These are phyloP conservation scores for Yarrowia porcina DNA, from an alignment of 805 yeast genomes.

Conservation along the genomic window DNA sequence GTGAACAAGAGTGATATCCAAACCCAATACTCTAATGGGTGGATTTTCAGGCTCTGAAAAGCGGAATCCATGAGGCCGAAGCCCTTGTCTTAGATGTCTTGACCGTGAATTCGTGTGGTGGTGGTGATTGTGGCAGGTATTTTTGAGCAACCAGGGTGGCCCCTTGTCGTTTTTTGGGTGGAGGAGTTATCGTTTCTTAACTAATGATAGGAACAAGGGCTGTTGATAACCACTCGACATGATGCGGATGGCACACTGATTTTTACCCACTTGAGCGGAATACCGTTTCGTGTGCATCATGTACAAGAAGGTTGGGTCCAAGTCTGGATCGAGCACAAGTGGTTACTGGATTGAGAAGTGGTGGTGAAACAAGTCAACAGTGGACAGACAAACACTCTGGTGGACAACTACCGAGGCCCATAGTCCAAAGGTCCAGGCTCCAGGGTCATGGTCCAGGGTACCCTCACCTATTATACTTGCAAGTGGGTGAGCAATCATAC, in stretches of 20 bases:
- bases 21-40: background rate
- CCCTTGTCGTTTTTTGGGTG: background rate
- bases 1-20: background rate
- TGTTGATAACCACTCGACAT: background rate
- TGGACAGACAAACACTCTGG: background rate
- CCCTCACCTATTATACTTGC: no score
- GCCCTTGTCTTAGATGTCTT: background rate
- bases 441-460: no score
- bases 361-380: background rate
- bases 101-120: background rate
- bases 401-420: background rate
- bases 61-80: background rate
- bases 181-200: background rate
- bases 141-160: background rate
- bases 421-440: no score
- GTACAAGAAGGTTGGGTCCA: slow-evolving; percentile 18
- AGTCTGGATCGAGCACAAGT: slow-evolving; percentile 13
- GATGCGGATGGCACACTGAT: background rate
- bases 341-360: slow-evolving; percentile 7
- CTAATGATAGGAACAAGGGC: background rate
- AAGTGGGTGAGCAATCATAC: background rate
- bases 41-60: background rate
- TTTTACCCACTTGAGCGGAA: slow-evolving; percentile 8
- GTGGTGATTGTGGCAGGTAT: background rate
- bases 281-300: slow-evolving; percentile 13